These are phyloP conservation scores for Massarina eburnea DNA, from an alignment of 2,329 filamentous ascomycete species.

Conservation along the genomic window DNA sequence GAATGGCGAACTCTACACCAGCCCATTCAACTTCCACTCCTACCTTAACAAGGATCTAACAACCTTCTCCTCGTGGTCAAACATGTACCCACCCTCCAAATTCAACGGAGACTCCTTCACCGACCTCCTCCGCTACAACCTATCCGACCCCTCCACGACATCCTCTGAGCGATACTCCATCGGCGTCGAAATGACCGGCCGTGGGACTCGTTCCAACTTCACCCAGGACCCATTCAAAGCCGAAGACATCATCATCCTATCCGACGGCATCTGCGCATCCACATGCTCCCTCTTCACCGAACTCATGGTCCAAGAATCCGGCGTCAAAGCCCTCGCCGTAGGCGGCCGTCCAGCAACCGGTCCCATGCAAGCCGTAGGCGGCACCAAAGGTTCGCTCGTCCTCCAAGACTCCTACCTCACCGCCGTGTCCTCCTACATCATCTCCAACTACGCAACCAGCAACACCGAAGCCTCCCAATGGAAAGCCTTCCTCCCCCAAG, in stretches of 20 bases:
- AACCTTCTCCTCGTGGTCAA: slow-evolving; percentile 37
- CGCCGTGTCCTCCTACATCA: slow-evolving; percentile 19
- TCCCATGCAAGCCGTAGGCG: slow-evolving; percentile 46
- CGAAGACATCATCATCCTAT: slow-evolving; percentile 44
- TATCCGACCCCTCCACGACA: slow-evolving; percentile 36
- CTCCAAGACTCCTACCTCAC: slow-evolving; percentile 27
- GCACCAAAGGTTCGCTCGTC: slow-evolving; percentile 48
- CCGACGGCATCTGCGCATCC: slow-evolving; percentile 49
- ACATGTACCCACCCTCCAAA: slow-evolving; percentile 39
- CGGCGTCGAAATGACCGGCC: slow-evolving; percentile 35
- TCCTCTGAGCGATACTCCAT: slow-evolving; percentile 30
- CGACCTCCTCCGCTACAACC: slow-evolving; percentile 42
- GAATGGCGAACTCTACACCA: slow-evolving; percentile 30
- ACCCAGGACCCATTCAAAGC: slow-evolving; percentile 40
- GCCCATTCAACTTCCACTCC: slow-evolving; percentile 39
- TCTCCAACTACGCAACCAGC: slow-evolving; percentile 18
- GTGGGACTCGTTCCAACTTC: slow-evolving; percentile 25
- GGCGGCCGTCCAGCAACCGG: slow-evolving; percentile 41
- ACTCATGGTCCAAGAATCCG: slow-evolving; percentile 48
- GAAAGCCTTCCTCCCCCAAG: slow-evolving; percentile 23
- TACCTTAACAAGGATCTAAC: slow-evolving; percentile 27
- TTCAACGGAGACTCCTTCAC: slow-evolving; percentile 44
- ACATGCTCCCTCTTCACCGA: slow-evolving; percentile 52
- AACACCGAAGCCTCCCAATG: slow-evolving; percentile 18
- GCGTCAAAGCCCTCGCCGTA: slow-evolving; percentile 46